Base-by-base conservation (phyloP, 2,329 filamentous ascomycete species). In the Phaeosphaeriaceae sp. region DNA sequence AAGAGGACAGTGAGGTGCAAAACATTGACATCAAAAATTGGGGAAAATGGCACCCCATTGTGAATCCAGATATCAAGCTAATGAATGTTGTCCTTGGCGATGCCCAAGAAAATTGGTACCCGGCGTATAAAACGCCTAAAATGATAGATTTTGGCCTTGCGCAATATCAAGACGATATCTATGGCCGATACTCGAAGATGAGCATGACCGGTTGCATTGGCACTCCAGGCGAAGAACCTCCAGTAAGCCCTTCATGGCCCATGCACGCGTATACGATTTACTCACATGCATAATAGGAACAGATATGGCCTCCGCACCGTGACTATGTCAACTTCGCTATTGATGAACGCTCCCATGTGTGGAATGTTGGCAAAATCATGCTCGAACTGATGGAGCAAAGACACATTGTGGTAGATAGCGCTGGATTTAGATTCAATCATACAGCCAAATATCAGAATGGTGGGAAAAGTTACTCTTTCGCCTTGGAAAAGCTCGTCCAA, bases 41-140 rank as follows among this genome's bases (percentile, higher is more conserved):
- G 9, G 26, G 15, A 2, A 48, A 47, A 43, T 4, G 13, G 15
- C 21, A 35, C 15, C 16, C 7, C 11, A 4, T 45, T 11, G 18
- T 50, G 28, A 54, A 54, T 21, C 12, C 37, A 3, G 51, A 54
- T 11, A 54, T 54, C 32, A 54, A 50, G 18, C 17, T 33, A 13
- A 6, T 1, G 4, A 54, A 54, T 34, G 36, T 54, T 9, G 42
- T 50, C 5, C 26, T 50, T 6, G 21, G 37, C 11, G n/a, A 42
- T 6, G 18, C 42, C 17, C 26, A 16, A 29, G 11, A 8, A 1
- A 26, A 37, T 9, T 23, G 18, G 15, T 50, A 50, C n/a, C 42
- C 48, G n/a, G 42, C 41, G 2, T 45, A 39, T 13, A 49, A 44
- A 12, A 44, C 36, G 4, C 12, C 21, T 11, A 13, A 36, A 30